Evolutionary conservation across 768 basidiomycete genomes (phyloP).

Genomic region (Megacollybia marginata): DNA sequence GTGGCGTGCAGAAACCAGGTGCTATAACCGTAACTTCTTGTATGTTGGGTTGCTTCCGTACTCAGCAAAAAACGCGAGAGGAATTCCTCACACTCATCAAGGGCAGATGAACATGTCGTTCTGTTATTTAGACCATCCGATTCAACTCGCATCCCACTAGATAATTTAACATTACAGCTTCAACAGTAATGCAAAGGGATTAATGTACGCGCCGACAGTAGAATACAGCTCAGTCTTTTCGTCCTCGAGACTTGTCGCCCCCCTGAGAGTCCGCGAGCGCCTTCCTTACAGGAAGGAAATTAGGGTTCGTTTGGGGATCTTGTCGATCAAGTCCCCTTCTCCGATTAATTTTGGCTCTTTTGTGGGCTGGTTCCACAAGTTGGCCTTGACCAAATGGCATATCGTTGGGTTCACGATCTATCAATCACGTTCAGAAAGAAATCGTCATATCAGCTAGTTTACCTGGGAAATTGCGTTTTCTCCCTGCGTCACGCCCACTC

Average conservation of each 20-base stretch:
- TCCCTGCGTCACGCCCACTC: not conserved
- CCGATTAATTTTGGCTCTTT: slow-evolving; percentile 2
- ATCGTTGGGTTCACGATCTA: not conserved
- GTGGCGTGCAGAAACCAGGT: slow-evolving; percentile 98
- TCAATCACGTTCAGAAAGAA: not conserved
- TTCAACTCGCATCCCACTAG: slow-evolving; percentile 20
- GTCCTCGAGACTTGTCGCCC: slow-evolving; percentile 47
- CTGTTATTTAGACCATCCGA: slow-evolving; percentile 23
- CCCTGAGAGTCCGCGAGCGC: slow-evolving; percentile 46
- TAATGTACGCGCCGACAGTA: not conserved
- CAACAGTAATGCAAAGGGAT: not conserved
- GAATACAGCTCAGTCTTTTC: slow-evolving; percentile 38
- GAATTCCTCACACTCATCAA: slow-evolving; percentile 90
- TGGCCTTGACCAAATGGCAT: not conserved
- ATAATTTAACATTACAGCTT: slow-evolving; percentile 5
- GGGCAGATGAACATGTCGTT: slow-evolving; percentile 32
- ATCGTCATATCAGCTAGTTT: not conserved
- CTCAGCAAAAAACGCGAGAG: slow-evolving; percentile 97
- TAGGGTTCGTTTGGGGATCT: not conserved
- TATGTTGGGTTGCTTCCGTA: slow-evolving; percentile 97
- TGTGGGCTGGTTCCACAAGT: not conserved
- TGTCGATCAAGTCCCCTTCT: not conserved
- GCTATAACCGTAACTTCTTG: slow-evolving; percentile 92
- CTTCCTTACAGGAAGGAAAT: not conserved
- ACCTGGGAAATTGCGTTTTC: not conserved